These are phyloP conservation scores for Daldinia grandis DNA, from an alignment of 495 filamentous ascomycete species.

Conservation along the genomic window DNA sequence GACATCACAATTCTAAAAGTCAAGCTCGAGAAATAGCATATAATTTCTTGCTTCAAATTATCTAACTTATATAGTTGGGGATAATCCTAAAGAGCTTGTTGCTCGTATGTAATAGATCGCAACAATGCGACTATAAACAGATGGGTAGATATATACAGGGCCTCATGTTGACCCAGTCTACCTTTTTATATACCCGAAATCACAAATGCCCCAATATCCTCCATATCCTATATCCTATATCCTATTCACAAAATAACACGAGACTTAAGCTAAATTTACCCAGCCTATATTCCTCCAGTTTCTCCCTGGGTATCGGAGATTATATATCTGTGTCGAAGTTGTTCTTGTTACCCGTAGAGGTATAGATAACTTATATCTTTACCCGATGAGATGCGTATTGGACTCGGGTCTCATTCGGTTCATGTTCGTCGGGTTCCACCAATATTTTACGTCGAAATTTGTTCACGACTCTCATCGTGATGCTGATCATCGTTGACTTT, in stretches of 20 bases:
- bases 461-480: background rate
- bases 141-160: background rate
- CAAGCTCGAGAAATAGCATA: background rate
- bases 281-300: background rate
- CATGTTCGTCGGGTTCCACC: background rate
- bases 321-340: background rate
- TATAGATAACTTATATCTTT: background rate
- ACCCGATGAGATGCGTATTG: background rate
- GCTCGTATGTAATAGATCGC: background rate
- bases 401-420: background rate
- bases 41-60: background rate
- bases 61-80: background rate
- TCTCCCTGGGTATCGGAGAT: background rate
- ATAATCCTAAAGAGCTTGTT: background rate
- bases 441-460: background rate
- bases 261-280: background rate
- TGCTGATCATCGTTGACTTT: background rate
- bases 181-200: background rate
- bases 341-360: slow-evolving; percentile 9
- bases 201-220: background rate
- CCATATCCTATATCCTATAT: background rate
- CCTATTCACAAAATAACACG: background rate
- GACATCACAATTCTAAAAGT: background rate
- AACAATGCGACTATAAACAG: background rate
- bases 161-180: background rate